Base-by-base conservation (phyloP, 441 rosid species). In the Mallotus repandus region DNA sequence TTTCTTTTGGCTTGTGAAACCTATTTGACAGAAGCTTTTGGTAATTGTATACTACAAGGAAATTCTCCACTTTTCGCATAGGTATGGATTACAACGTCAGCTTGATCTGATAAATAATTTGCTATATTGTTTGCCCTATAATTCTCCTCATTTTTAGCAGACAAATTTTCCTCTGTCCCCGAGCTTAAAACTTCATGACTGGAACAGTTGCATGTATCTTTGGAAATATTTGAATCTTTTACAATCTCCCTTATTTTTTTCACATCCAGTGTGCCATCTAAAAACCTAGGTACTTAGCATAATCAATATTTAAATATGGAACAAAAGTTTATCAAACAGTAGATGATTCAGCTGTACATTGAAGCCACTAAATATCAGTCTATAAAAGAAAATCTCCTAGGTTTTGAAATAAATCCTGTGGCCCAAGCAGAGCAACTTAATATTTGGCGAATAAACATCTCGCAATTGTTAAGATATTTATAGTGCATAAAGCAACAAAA, bases 21-120 rank as follows among this genome's bases (percentile, higher is more conserved):
- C 83, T 71, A 82, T 86, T 90, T 95, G 48, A 95, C 93, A 5
- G 84, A 83, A 63, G 94, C 85, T 81, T 85, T 90, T 9, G 89
- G 95, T 56, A 89, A 65, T 75, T 84, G 84, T 73, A 88, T 67
- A 72, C 65, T 77, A 32, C 83, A 76, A 78, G 95, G 89, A 63
- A 95, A 78, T 67, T 76, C 84, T 74, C 87, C 85, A 41, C 67
- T 74, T 68, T 76, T 87, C 72, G 70, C 72, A 68, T 85, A 85
- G 75, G 71, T 59, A 53, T 52, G 73, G 52, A 87, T 80, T 25
- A 81, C 87, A 71, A 77, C 79, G 77, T 91, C 85, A 68, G 91
- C 83, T 80, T 81, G 81, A 68, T 85, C 84, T 46, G 94, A 83
- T 54, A 93, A 77, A 81, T 63, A 65, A 60, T 75, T 71, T 77